Base-by-base conservation (phyloP, 2,329 filamentous ascomycete genomes). In the Fusarium metavorans region DNA sequence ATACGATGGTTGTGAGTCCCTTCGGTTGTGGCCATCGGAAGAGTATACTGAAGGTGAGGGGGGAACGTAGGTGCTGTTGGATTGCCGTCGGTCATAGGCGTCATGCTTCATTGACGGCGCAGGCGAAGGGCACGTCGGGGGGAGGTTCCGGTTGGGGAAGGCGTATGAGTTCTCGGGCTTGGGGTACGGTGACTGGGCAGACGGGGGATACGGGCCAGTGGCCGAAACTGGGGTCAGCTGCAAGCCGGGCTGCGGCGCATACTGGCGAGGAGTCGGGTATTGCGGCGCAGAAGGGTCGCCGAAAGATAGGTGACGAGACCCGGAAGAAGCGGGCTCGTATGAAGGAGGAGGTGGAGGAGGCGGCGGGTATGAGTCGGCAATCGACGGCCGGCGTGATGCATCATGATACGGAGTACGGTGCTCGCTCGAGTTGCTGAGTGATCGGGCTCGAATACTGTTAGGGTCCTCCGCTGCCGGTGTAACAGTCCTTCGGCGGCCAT, bases 351-450 rank as follows among this genome's bases (percentile, higher is more conserved):
- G 77, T 23, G 85, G 82, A 43, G 71, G 84, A 70, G 37, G 83
- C 1, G 37, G 83, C 1, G 78, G 76, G 60, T 86, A 85, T 45
- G 85, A 84, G 34, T 88, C 88, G 14, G 83, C 83, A n/a, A 79
- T 84, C 20, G 88, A 88, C 8, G 87, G 86, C 34, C 87, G 84
- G 30, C 88, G 85, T 41, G 83, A 81, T 9, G 82, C 77, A 32
- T 86, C 86, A 16, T 70, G 78, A 67, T 86, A 88, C 2, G 83
- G 84, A 20, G 81, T 77, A 13, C 84, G 83, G 34, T 88, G 87
- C 18, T 87, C 83, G 75, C 88, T 90, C 58, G 89, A 88, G 76
- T 89, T 90, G 79, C 91, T 92, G 37, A 87, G 84, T 7, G 91
- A 92, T 52, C 91, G 88, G 5, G 88, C 88, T 23, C 90, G 89